These are phyloP conservation scores for Apiotrichum veenhuisii DNA, from an alignment of 1,284 basidiomycete species.

Conservation along the genomic window DNA sequence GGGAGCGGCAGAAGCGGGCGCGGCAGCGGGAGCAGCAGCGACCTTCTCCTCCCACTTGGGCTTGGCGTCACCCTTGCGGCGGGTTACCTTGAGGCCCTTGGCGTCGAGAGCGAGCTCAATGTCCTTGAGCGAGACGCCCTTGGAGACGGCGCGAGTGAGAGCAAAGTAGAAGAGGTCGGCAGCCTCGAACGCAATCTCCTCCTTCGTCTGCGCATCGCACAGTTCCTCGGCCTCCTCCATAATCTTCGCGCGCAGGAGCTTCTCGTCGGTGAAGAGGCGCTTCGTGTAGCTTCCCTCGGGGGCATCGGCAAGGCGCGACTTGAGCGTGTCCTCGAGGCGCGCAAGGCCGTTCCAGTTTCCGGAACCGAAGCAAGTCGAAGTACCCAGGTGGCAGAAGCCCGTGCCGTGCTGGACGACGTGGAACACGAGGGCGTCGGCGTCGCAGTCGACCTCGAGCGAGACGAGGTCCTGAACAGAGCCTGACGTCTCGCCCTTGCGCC, in stretches of 20 bases:
- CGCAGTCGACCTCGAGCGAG: constrained; percentile 83
- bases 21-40: constrained; percentile 25
- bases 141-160: constrained; percentile 76
- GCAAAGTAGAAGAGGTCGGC: constrained; percentile 96
- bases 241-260: constrained; percentile 84
- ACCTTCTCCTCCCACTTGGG: constrained; percentile 64
- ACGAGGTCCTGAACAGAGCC: constrained; percentile 89
- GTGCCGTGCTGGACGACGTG: constrained; percentile 83
- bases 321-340: constrained; percentile 77
- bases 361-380: constrained; percentile 72
- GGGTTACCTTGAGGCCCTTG: constrained; percentile 82
- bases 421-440: constrained; percentile 88
- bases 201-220: constrained; percentile 72
- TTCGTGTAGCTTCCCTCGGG: constrained; percentile 91
- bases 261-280: constrained; percentile 77
- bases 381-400: constrained; percentile 90
- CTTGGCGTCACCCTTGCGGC: constrained; percentile 91
- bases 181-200: constrained; percentile 92
- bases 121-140: constrained; percentile 79
- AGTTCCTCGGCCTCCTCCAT: constrained; percentile 98
- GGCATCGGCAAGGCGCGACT: constrained; percentile 66
- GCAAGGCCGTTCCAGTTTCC: constrained; percentile 65
- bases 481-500: constrained; percentile 95
- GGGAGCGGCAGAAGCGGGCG: constrained; percentile 29
- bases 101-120: constrained; percentile 79